Percentiles rank a stretch among this genome's conserved stretches.
Evolutionary conservation across 495 filamentous ascomycete species (phyloP).

Genomic region (Podospora fimiseda): DNA sequence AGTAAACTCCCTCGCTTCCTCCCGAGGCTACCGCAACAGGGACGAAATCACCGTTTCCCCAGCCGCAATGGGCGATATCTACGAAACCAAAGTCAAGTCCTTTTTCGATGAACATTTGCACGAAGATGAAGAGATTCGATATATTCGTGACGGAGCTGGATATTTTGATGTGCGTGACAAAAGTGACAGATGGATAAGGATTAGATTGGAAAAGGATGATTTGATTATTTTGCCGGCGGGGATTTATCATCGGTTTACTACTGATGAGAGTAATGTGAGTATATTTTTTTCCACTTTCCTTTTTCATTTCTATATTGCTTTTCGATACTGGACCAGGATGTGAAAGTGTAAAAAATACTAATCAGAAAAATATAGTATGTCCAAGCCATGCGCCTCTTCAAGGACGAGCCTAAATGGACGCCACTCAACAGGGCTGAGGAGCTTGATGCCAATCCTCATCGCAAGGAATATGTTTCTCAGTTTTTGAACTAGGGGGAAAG

Average conservation of each 20-base stretch:
- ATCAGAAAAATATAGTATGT: slow-evolving; percentile 58
- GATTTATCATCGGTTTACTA: slow-evolving; percentile 96
- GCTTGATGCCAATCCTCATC: slow-evolving; percentile 69
- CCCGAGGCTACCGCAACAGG: slow-evolving; percentile 87
- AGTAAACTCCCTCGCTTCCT: slow-evolving; percentile 65
- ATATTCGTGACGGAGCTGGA: slow-evolving; percentile 80
- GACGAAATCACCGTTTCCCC: slow-evolving; percentile 90
- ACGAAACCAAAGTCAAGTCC: slow-evolving; percentile 83
- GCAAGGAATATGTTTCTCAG: slow-evolving; percentile 62
- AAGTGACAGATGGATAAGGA: slow-evolving; percentile 75
- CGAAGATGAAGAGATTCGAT: slow-evolving; percentile 99
- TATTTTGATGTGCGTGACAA: slow-evolving; percentile 87
- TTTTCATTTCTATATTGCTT: not conserved
- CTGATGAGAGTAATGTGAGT: slow-evolving; percentile 81
- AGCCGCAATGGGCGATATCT: slow-evolving; percentile 72
- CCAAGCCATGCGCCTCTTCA: slow-evolving; percentile 93
- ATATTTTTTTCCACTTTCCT: not conserved
- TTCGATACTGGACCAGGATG: not conserved
- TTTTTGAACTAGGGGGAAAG: slow-evolving; percentile 33
- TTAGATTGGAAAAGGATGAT: slow-evolving; percentile 62
- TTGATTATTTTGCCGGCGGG: slow-evolving; percentile 90
- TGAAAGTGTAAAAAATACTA: not conserved
- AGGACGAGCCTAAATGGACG: slow-evolving; percentile 98
- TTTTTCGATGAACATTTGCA: slow-evolving; percentile 97
- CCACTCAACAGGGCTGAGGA: slow-evolving; percentile 77